Evolutionary conservation across 129 eudicot genomes (phyloP), one percentile per base, ranked within the genome.

Genomic region (Pittosporum tobira): DNA sequence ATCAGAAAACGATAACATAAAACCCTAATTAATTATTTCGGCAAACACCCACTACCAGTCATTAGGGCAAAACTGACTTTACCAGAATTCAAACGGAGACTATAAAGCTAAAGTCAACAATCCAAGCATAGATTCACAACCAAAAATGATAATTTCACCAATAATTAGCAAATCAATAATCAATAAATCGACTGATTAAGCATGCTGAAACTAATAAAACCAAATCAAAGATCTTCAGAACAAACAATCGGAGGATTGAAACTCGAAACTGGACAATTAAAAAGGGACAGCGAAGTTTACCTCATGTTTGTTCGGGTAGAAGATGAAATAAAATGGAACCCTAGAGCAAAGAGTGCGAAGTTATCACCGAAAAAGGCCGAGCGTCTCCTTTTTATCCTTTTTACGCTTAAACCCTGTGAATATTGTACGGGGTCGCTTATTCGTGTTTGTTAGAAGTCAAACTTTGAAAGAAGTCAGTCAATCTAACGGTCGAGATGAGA

Each of bases 291-390:
- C 26, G 59, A 61, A 49, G 67, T 28, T 51, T 77, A 67, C 82
- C 78, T 77, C 78, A 72, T 77, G 44, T 77, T 50, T 27, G 42
- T 29, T 61, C 61, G 48, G 14, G 25, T 49, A 23, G 42, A 69
- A 51, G 74, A 66, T 22, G 66, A 71, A 65, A 53, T 45, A 73
- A 62, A 26, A 34, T 23, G 81, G 67, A 74, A 75, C 81, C 85
- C 85, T 75, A 79, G 75, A 74, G 30, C 2, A 51, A 8, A 47
- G 53, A 62, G 45, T 1, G 27, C 34, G 22, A 57, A 43, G 52
- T 36, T 44, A 11, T 30, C 23, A 48, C 50, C 23, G 43, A 43
- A 13, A 21, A 30, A 28, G 26, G 6, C 44, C 6, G 43, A 42
- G 12, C 38, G 28, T 55, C 65, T 51, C 48, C 25, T 28, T 19